Evolutionary conservation across 1,284 basidiomycete genomes (phyloP), one percentile per base, ranked within the genome.

Genomic region (Ustilago trichophora): DNA sequence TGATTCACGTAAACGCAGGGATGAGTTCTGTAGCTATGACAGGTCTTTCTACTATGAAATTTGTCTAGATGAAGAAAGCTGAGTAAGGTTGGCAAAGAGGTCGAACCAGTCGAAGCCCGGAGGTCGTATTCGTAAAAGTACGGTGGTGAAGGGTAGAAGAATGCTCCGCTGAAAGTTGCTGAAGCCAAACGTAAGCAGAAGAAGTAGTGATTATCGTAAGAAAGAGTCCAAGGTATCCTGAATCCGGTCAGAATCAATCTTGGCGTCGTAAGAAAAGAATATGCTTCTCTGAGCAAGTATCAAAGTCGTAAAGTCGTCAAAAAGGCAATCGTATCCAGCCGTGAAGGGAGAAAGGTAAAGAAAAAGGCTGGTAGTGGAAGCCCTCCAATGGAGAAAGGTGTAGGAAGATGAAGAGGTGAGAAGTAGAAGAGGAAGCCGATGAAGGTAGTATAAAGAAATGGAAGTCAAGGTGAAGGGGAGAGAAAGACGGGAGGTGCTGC

Each of bases 201-300:
- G 33, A 22, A 10, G 8, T 38, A 21, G 31, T 36, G 43, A 27
- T n/a, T 9, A 33, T 38, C 52, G 59, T 50, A 38, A 34, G 25
- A 37, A 26, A 42, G 27, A 18, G 25, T 8, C 18, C 7, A 40
- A 15, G 45, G 29, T 35, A 45, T 31, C 26, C 45, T 48, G 49
- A 63, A 55, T 19, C 51, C 53, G 51, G 51, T 63, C 46, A 45
- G 41, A 35, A 29, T 7, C 32, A 34, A 41, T 9, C n/a, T n/a
- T n/a, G n/a, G n/a, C n/a, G n/a, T n/a, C n/a, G n/a, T n/a, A n/a
- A n/a, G n/a, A n/a, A n/a, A n/a, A n/a, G 24, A n/a, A 12, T 18
- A n/a, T n/a, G n/a, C n/a, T n/a, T n/a, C 19, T 19, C 32, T 44
- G 22, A 31, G 49, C 49, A 44, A 21, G 25, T 18, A 22, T 16